These are phyloP conservation scores for Cucurbita pepo DNA, from an alignment of 306 rosid species.

Conservation along the genomic window DNA sequence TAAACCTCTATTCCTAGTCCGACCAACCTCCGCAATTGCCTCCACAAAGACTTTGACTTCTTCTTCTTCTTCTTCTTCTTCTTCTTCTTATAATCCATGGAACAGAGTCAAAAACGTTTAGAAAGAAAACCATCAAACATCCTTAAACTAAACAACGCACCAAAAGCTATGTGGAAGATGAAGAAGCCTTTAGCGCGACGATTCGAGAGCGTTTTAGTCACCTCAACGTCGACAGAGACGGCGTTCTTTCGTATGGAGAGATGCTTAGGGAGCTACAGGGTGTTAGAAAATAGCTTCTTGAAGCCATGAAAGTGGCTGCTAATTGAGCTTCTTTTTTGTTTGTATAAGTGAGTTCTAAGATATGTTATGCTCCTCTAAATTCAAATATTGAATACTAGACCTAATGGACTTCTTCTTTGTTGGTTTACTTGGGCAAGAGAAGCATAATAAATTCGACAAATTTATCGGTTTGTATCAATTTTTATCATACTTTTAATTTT, in stretches of 20 bases:
- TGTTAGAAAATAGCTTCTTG: constrained; percentile 38
- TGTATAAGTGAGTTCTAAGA: too few species aligned
- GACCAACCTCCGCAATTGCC: not conserved
- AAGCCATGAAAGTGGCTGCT: constrained; percentile 11
- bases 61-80: too few species aligned
- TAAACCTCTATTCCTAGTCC: not conserved
- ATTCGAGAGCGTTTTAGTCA: constrained; percentile 22
- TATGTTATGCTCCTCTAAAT: too few species aligned
- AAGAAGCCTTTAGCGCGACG: constrained; percentile 31
- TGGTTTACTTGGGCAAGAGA: too few species aligned
- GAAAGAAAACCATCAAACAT: not conserved
- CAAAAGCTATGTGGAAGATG: constrained; percentile 29
- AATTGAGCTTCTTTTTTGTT: too few species aligned
- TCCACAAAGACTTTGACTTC: too few species aligned
- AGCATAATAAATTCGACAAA: too few species aligned
- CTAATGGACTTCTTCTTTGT: too few species aligned
- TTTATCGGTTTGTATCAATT: too few species aligned
- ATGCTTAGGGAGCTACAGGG: constrained; percentile 56
- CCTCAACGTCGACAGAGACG: constrained; percentile 45
- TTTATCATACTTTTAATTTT: too few species aligned
- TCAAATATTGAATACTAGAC: too few species aligned
- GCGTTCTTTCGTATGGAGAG: constrained; percentile 47
- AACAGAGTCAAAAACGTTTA: not conserved
- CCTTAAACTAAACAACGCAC: not conserved
- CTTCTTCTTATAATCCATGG: not conserved